Percentiles rank a stretch among this genome's conserved stretches.
Conservation (phyloP, 768 basidiomycete genomes). For the Phylloporus rhodoxanthus region DNA sequence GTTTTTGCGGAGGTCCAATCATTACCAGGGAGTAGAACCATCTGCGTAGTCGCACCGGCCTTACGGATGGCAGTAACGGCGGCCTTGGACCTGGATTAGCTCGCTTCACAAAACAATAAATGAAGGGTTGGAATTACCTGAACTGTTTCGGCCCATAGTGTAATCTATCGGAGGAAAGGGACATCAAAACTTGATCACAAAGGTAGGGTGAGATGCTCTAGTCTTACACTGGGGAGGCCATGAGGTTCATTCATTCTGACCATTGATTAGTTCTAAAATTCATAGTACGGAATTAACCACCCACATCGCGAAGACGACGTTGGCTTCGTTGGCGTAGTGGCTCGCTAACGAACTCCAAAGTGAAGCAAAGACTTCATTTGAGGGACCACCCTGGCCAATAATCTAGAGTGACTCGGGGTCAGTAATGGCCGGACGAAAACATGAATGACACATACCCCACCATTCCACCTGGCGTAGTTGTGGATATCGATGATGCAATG, state of each 20-base stretch:
- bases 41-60: constrained; percentile 44
- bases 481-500: constrained; percentile 54
- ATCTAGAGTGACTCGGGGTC: constrained; percentile 29
- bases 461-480: constrained; percentile 56
- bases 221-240: background rate
- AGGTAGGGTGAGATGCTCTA: background rate
- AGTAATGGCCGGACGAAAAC: background rate
- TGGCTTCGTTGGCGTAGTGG: constrained; percentile 38
- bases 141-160: constrained; percentile 43
- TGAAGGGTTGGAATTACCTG: constrained; percentile 27
- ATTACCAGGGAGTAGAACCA: constrained; percentile 55
- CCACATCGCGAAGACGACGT: constrained; percentile 46
- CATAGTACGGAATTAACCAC: constrained; percentile 4
- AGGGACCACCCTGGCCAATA: constrained; percentile 59
- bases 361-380: constrained; percentile 46
- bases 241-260: background rate
- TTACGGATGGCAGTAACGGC: constrained; percentile 57
- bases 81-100: constrained; percentile 18
- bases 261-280: background rate
- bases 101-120: background rate
- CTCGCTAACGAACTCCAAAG: constrained; percentile 50
- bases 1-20: constrained; percentile 50
- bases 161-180: background rate
- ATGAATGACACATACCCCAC: constrained; percentile 27
- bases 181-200: background rate